Evolutionary conservation across 768 basidiomycete genomes (phyloP).

Genomic region (Kwoniella bestiolae): DNA sequence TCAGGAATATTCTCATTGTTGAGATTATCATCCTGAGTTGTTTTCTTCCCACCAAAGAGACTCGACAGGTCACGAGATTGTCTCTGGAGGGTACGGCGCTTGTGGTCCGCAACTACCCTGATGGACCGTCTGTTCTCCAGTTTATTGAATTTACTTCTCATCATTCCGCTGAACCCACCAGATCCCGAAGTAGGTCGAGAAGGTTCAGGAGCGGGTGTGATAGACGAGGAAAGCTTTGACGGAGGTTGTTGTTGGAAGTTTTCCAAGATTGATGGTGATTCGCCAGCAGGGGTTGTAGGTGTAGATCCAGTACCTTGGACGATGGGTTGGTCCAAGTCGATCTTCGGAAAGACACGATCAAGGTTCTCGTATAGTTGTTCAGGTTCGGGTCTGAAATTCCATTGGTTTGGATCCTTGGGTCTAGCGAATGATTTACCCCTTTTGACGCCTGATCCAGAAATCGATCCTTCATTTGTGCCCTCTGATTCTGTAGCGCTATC

Average conservation of each 20-base stretch:
- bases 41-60: not conserved
- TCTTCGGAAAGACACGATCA: slow-evolving; percentile 92
- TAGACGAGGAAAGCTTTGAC: slow-evolving; percentile 24
- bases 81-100: slow-evolving; percentile 25
- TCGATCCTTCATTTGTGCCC: slow-evolving; percentile 27
- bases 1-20: not conserved
- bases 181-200: slow-evolving; percentile 5
- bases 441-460: slow-evolving; percentile 19
- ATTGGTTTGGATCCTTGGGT: slow-evolving; percentile 67
- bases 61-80: slow-evolving; percentile 14
- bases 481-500: slow-evolving; percentile 47
- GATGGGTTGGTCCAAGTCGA: slow-evolving; percentile 93
- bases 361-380: slow-evolving; percentile 92
- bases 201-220: slow-evolving; percentile 3
- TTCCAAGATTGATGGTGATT: slow-evolving; percentile 27
- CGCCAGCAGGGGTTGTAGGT: slow-evolving; percentile 42
- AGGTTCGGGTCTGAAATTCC: slow-evolving; percentile 86
- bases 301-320: slow-evolving; percentile 69
- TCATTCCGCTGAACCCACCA: slow-evolving; percentile 14
- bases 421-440: slow-evolving; percentile 67
- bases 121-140: slow-evolving; percentile 71
- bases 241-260: slow-evolving; percentile 31
- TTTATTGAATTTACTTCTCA: slow-evolving; percentile 47
- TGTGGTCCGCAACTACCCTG: slow-evolving; percentile 71
- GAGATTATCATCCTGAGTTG: not conserved